Conservation (phyloP, 768 basidiomycete species). For the Lentinula sp. region DNA sequence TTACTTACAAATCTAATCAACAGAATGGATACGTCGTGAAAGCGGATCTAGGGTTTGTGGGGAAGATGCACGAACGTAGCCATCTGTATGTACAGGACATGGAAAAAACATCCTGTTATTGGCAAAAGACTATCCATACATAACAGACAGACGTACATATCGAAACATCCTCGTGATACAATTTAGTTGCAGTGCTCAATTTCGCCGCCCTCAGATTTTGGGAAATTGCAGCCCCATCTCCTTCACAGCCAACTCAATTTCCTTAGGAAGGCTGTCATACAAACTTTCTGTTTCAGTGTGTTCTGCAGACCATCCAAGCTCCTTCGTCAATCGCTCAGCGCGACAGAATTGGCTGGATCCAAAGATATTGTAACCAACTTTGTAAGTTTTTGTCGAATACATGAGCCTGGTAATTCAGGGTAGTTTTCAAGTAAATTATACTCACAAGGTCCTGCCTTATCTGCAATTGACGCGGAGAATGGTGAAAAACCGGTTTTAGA, state of each 20-base stretch:
- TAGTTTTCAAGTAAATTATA: background rate
- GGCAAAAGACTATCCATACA: too few relatives aligned
- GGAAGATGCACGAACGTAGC: too few relatives aligned
- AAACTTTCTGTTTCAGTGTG: background rate
- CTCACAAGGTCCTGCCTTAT: background rate
- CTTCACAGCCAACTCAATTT: background rate
- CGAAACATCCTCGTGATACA: too few relatives aligned
- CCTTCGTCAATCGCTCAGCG: background rate
- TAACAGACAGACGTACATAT: too few relatives aligned
- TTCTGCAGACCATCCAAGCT: conserved; percentile 1
- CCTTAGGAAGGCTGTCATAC: background rate
- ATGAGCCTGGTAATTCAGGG: background rate
- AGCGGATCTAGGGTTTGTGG: too few relatives aligned
- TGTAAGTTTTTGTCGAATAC: background rate
- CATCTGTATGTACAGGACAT: too few relatives aligned
- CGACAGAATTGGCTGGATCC: background rate
- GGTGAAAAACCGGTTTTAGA: background rate
- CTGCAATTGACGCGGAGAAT: background rate
- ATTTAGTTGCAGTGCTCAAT: too few relatives aligned
- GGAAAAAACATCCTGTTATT: too few relatives aligned
- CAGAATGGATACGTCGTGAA: too few relatives aligned
- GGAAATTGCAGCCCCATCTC: background rate
- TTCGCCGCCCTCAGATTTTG: too few relatives aligned
- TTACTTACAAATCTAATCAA: too few relatives aligned
- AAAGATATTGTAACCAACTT: background rate